Percentiles rank a stretch among this genome's conserved stretches.
Conservation (phyloP, 2,329 filamentous ascomycete species). For the Diaporthe australafricana region DNA sequence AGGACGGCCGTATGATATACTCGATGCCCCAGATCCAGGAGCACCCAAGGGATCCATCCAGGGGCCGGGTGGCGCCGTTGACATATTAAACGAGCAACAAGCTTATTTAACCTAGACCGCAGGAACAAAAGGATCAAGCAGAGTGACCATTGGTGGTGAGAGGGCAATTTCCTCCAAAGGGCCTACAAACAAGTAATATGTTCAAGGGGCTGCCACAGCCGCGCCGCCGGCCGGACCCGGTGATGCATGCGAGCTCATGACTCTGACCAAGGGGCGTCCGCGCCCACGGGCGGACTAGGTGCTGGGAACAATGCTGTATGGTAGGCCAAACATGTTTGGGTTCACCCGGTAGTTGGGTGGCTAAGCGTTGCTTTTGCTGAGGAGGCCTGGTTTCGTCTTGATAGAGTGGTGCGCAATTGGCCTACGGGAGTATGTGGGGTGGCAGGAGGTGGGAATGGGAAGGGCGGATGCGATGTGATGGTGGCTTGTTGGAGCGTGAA, state of each 20-base stretch:
- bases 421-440: not conserved
- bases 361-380: slow-evolving; percentile 19
- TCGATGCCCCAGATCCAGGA: not conserved
- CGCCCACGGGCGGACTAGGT: not conserved
- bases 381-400: slow-evolving; percentile 27
- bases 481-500: not conserved
- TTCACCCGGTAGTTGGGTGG: slow-evolving; percentile 1
- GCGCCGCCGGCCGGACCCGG: slow-evolving; percentile 1
- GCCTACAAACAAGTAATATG: not conserved
- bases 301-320: slow-evolving; percentile 6
- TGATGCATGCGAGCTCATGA: slow-evolving; percentile 10
- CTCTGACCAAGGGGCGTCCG: not conserved
- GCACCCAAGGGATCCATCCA: not conserved
- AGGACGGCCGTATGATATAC: not conserved
- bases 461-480: not conserved
- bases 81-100: not conserved
- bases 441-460: too few species aligned
- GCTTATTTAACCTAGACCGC: not conserved
- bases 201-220: not conserved
- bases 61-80: slow-evolving; percentile 11
- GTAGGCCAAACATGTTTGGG: not conserved
- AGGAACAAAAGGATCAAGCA: not conserved
- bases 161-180: slow-evolving; percentile 18
- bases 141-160: not conserved
- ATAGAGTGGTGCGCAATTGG: slow-evolving; percentile 14